Conservation (phyloP, 441 rosid genomes). For the Corymbia citriodora region DNA sequence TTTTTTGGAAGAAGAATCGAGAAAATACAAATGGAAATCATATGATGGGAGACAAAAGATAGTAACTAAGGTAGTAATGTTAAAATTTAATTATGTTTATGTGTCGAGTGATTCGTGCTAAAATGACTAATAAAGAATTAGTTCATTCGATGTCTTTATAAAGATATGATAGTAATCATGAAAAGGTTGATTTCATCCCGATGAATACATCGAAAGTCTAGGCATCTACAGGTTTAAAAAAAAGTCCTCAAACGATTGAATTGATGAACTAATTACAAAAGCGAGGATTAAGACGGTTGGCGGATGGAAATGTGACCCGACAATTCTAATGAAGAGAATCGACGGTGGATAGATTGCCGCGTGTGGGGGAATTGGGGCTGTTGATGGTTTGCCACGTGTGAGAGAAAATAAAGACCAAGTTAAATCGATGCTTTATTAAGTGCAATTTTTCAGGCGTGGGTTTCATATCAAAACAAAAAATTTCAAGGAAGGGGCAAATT, state of each 20-base stretch:
- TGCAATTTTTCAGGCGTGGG: too few relatives aligned
- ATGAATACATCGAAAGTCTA: fast-evolving
- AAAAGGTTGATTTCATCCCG: background rate
- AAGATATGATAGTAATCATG: background rate
- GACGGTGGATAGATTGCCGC: background rate
- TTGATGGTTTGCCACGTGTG: background rate
- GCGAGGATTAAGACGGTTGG: background rate
- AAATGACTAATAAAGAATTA: background rate
- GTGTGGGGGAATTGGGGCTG: background rate
- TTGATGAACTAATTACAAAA: background rate
- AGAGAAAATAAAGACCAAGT: background rate
- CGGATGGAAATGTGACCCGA: background rate
- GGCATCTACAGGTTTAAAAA: background rate
- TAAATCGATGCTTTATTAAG: too few relatives aligned
- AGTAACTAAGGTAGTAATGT: background rate
- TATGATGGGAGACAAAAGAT: background rate
- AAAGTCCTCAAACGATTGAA: background rate
- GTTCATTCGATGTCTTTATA: background rate
- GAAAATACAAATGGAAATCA: background rate
- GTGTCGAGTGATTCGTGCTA: background rate
- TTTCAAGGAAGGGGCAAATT: background rate
- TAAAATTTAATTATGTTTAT: background rate
- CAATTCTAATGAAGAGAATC: background rate
- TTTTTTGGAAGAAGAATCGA: background rate
- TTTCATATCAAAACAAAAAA: too few relatives aligned